A percentile compares a stretch with the other conserved stretches of the same genome.
Evolutionary conservation across 768 basidiomycete species (phyloP).

Genomic region (Lactifluus volemus): DNA sequence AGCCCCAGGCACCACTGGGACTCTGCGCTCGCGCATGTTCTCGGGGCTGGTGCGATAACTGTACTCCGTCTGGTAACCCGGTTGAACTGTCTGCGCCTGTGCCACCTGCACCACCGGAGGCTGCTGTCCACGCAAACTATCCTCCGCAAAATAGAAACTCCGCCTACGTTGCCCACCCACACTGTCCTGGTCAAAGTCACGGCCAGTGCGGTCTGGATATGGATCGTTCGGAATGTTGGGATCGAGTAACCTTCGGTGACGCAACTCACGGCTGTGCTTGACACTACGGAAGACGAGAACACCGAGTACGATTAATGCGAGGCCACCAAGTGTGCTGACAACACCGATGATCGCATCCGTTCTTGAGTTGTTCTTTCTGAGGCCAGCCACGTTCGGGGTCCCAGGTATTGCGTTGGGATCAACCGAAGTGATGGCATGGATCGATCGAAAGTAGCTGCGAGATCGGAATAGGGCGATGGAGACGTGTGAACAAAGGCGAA

Average conservation of each 20-base stretch:
- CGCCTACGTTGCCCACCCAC: constrained; percentile 63
- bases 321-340: constrained; percentile 69
- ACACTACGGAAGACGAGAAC: constrained; percentile 65
- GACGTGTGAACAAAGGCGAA: constrained; percentile 57
- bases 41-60: constrained; percentile 27
- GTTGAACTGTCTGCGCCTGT: constrained; percentile 36
- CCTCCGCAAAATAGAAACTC: constrained; percentile 85
- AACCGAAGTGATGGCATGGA: constrained; percentile 49
- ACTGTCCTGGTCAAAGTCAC: constrained; percentile 70
- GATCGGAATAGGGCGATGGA: constrained; percentile 35
- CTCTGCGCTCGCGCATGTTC: constrained; percentile 48
- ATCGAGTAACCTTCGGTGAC: constrained; percentile 68
- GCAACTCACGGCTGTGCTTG: constrained; percentile 56
- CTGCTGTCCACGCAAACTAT: constrained; percentile 44
- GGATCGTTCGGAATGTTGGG: constrained; percentile 32
- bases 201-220: constrained; percentile 43
- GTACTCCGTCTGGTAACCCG: constrained; percentile 28
- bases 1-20: constrained; percentile 42
- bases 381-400: constrained; percentile 16
- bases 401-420: constrained; percentile 27
- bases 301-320: constrained; percentile 62
- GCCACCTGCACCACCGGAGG: not conserved
- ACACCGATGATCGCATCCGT: constrained; percentile 90
- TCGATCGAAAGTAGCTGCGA: constrained; percentile 64
- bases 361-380: constrained; percentile 37